These are phyloP conservation scores for Xerocomus amazonicus DNA, from an alignment of 1,284 basidiomycete genomes.

Conservation along the genomic window DNA sequence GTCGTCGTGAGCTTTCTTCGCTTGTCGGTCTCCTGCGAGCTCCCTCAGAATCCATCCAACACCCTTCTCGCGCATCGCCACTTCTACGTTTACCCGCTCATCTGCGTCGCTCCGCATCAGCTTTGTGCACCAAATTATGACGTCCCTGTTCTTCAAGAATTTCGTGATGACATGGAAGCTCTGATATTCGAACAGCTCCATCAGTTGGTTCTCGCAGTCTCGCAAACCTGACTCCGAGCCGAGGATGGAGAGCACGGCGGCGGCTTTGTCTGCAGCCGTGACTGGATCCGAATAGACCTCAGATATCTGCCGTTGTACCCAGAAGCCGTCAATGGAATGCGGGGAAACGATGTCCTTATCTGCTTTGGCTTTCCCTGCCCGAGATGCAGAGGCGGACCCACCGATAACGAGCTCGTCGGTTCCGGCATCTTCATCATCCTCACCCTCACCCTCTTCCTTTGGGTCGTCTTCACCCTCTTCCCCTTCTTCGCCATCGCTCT, in stretches of 20 bases:
- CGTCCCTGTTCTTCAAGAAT: conserved; percentile 94
- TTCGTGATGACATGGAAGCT: conserved; percentile 89
- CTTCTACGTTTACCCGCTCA: conserved; percentile 91
- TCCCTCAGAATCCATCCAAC: conserved; percentile 95
- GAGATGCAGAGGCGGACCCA: conserved; percentile 44
- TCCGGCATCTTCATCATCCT: conserved; percentile 44
- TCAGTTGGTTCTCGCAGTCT: conserved; percentile 95
- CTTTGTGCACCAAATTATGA: conserved; percentile 98
- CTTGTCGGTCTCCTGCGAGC: conserved; percentile 73
- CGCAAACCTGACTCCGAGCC: conserved; percentile 87
- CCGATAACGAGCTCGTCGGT: conserved; percentile 75
- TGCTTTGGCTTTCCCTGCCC: conserved; percentile 46
- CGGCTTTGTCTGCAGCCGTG: conserved; percentile 90
- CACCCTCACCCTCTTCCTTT: conserved; percentile 41
- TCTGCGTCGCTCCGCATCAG: conserved; percentile 88
- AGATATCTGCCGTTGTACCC: conserved; percentile 94
- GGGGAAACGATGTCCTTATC: conserved; percentile 85
- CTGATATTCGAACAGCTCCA: conserved; percentile 96
- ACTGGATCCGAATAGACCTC: conserved; percentile 92
- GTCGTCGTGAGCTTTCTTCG: conserved; percentile 48
- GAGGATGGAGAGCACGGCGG: conserved; percentile 83
- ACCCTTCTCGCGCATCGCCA: conserved; percentile 97
- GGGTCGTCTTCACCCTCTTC: conserved; percentile 51
- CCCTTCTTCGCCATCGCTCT: conserved; percentile 74
- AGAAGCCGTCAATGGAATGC: conserved; percentile 94